Evolutionary conservation across 305 asterid genomes (phyloP).

Genomic region (Solanum chacoense): DNA sequence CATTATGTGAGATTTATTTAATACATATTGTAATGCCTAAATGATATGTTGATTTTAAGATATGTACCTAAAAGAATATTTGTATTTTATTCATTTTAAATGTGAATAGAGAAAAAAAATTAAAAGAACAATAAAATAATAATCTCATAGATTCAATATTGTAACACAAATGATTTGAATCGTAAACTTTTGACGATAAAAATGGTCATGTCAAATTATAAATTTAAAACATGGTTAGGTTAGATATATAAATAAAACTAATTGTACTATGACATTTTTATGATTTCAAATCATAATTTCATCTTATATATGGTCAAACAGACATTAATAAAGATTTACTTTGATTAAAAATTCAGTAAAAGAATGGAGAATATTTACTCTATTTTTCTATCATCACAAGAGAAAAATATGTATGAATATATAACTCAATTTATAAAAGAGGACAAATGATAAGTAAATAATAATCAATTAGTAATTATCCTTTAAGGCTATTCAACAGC

Average conservation of each 20-base stretch:
- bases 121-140: background rate
- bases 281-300: background rate
- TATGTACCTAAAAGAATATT: background rate
- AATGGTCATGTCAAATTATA: background rate
- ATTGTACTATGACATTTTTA: background rate
- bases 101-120: background rate
- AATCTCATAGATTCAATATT: background rate
- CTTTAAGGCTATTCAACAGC: background rate
- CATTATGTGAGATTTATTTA: background rate
- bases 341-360: background rate
- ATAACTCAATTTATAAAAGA: background rate
- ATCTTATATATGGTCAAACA: background rate
- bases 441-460: background rate
- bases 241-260: background rate
- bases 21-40: background rate
- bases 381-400: background rate
- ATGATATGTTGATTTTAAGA: background rate
- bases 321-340: background rate
- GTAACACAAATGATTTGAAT: background rate
- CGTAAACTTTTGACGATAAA: background rate
- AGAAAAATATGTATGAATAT: background rate
- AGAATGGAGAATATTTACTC: background rate
- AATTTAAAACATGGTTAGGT: background rate
- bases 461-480: background rate
- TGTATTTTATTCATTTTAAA: background rate